phyloP scores from a whole-genome alignment of 2,329 filamentous ascomycete genomes.

The Penicillium sp. region DNA sequence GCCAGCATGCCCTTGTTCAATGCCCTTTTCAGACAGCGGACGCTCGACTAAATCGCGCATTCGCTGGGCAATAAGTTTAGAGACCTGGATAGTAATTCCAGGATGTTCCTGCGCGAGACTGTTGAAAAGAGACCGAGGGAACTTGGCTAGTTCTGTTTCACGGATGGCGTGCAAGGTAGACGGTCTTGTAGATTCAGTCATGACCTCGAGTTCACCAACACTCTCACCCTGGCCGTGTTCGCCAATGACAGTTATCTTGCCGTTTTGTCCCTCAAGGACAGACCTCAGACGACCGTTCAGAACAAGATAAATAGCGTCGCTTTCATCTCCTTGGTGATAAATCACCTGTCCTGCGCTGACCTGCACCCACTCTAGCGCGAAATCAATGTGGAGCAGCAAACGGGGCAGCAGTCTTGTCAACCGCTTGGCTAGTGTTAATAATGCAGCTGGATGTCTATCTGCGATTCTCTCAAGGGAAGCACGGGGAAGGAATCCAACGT shows the following conservation, averaged over 20 bases:
- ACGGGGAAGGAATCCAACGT: conserved; percentile 89
- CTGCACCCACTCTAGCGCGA: conserved; percentile 97
- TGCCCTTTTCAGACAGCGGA: conserved; percentile 65
- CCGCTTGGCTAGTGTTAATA: conserved; percentile 94
- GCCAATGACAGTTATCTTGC: conserved; percentile 79
- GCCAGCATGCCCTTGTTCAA: conserved; percentile 60
- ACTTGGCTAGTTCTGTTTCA: conserved; percentile 93
- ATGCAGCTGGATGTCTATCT: conserved; percentile 84
- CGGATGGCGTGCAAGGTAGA: conserved; percentile 93
- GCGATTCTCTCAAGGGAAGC: conserved; percentile 86
- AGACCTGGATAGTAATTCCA: conserved; percentile 98
- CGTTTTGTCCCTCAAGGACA: conserved; percentile 77
- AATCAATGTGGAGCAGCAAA: conserved; percentile 93
- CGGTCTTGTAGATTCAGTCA: conserved; percentile 89
- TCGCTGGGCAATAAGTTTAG: conserved; percentile 93
- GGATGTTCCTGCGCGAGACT: conserved; percentile 96
- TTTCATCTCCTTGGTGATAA: conserved; percentile 90
- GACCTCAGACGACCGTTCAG: conserved; percentile 87
- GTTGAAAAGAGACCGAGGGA: conserved; percentile 94
- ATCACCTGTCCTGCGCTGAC: conserved; percentile 93
- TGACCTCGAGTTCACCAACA: conserved; percentile 92
- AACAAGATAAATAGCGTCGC: conserved; percentile 97
- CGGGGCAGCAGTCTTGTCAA: conserved; percentile 85
- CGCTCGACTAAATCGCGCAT: conserved; percentile 89
- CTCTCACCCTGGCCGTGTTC: conserved; percentile 98